Evolutionary conservation across 108 stramenopile genomes (phyloP).

Genomic region (Fragilaria crotonensis): DNA sequence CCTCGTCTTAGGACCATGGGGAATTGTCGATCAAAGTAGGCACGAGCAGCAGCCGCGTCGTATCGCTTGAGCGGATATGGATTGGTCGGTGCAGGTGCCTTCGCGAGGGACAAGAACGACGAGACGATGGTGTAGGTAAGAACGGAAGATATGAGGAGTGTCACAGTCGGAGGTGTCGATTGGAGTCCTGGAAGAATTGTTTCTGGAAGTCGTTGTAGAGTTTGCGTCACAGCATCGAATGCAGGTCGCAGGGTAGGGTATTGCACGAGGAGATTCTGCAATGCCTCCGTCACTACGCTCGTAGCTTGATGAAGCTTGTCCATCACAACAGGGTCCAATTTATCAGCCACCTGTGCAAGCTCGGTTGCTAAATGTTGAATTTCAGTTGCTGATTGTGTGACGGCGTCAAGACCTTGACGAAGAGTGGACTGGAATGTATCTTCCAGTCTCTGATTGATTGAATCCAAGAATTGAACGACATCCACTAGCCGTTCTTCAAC

Average conservation of each 20-base stretch:
- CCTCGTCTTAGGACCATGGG: constrained; percentile 30
- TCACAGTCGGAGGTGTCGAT: not conserved
- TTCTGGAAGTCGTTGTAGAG: too few species aligned
- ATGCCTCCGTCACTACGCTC: not conserved
- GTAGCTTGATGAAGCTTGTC: not conserved
- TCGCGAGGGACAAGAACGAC: constrained; percentile 15
- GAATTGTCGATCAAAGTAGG: constrained; percentile 52
- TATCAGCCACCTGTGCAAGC: not conserved
- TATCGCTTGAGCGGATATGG: constrained; percentile 65
- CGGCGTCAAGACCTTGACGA: not conserved
- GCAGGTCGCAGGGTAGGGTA: not conserved
- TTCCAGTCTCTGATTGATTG: not conserved
- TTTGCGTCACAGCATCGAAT: not conserved
- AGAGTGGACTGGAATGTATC: not conserved
- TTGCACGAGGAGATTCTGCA: not conserved
- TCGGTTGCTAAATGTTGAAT: not conserved
- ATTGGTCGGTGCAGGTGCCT: constrained; percentile 25
- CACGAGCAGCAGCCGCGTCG: constrained; percentile 52
- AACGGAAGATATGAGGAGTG: not conserved
- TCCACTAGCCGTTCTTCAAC: not conserved
- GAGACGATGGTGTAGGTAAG: constrained; percentile 21
- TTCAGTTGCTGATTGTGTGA: not conserved
- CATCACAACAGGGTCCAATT: not conserved
- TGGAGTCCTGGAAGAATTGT: too few species aligned
- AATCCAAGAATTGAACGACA: not conserved